A percentile compares a stretch with the other conserved stretches of the same genome.
Evolutionary conservation across 1,284 basidiomycete species (phyloP).

Genomic region (Austroboletus niveus): DNA sequence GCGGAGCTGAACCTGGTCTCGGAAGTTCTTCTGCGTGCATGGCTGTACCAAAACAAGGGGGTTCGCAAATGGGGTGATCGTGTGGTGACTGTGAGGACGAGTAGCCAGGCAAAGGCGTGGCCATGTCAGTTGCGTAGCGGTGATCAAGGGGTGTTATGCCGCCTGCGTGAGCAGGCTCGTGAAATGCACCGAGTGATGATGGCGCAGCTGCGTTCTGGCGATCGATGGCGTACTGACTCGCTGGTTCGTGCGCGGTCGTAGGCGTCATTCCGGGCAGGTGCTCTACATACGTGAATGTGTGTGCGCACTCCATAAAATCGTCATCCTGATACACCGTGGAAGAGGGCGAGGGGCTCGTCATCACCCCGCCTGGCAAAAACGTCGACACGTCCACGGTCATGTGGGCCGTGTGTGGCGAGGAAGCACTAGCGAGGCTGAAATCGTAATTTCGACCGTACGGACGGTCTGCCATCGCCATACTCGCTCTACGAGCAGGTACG

Average conservation of each 20-base stretch:
- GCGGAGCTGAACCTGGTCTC: constrained; percentile 30
- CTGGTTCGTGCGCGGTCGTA: constrained; percentile 11
- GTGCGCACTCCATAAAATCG: constrained; percentile 15
- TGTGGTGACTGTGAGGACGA: constrained; percentile 32
- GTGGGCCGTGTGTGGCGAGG: constrained; percentile 15
- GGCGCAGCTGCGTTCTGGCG: constrained; percentile 14
- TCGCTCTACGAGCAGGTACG: constrained; percentile 15
- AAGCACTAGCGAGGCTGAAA: constrained; percentile 5
- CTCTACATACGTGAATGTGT: constrained; percentile 17
- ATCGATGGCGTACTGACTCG: constrained; percentile 19
- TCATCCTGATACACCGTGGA: constrained; percentile 27
- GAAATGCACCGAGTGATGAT: constrained; percentile 14
- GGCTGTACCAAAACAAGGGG: constrained; percentile 26
- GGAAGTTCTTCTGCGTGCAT: constrained; percentile 22
- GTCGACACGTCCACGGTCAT: constrained; percentile 14
- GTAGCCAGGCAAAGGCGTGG: constrained; percentile 34
- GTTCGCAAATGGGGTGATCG: constrained; percentile 25
- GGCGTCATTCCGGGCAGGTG: constrained; percentile 17
- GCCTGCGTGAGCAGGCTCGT: constrained; percentile 16
- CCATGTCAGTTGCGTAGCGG: constrained; percentile 19
- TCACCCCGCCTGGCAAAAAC: constrained; percentile 15
- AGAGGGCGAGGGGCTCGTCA: constrained; percentile 24
- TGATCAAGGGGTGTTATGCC: constrained; percentile 25
- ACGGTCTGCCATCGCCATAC: constrained; percentile 14
- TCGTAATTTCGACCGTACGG: constrained; percentile 10